These are phyloP conservation scores for Yarrowia sp. DNA, from an alignment of 805 yeast species.

Conservation along the genomic window DNA sequence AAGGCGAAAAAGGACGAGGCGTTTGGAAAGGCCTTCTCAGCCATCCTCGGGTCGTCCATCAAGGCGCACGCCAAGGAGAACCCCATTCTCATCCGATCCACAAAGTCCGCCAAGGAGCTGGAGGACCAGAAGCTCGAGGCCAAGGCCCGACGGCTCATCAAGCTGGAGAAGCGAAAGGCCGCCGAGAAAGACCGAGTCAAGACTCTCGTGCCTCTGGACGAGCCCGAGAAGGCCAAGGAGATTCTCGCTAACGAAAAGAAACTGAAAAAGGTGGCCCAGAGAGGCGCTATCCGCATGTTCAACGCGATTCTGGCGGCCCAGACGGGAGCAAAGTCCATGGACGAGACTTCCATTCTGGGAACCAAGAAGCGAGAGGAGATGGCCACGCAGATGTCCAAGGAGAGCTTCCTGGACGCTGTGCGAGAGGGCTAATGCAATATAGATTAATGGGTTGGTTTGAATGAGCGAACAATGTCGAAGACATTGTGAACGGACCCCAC, in stretches of 20 bases:
- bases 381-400: slow-evolving; percentile 79
- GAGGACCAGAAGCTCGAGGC: slow-evolving; percentile 80
- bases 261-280: slow-evolving; percentile 77
- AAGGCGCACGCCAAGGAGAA: slow-evolving; percentile 87
- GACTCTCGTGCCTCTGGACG: slow-evolving; percentile 63
- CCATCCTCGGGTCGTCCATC: slow-evolving; percentile 77
- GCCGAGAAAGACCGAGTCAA: slow-evolving; percentile 66
- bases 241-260: slow-evolving; percentile 64
- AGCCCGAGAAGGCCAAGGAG: slow-evolving; percentile 53
- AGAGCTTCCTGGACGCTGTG: slow-evolving; percentile 83
- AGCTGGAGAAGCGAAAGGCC: slow-evolving; percentile 66
- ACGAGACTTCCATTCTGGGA: slow-evolving; percentile 28
- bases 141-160: slow-evolving; percentile 70
- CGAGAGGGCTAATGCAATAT: not conserved
- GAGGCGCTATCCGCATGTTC: slow-evolving; percentile 81
- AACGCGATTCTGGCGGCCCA: slow-evolving; percentile 83
- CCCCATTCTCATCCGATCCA: slow-evolving; percentile 84
- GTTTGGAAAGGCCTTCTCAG: slow-evolving; percentile 79
- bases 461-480: not conserved
- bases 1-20: slow-evolving; percentile 65
- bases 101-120: slow-evolving; percentile 66
- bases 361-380: slow-evolving; percentile 42
- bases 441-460: not conserved
- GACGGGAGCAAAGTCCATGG: slow-evolving; percentile 47
- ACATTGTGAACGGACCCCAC: too few relatives aligned